These are phyloP conservation scores for Groenewaldozyma salmanticensis DNA, from an alignment of 805 yeast genomes.

Conservation along the genomic window DNA sequence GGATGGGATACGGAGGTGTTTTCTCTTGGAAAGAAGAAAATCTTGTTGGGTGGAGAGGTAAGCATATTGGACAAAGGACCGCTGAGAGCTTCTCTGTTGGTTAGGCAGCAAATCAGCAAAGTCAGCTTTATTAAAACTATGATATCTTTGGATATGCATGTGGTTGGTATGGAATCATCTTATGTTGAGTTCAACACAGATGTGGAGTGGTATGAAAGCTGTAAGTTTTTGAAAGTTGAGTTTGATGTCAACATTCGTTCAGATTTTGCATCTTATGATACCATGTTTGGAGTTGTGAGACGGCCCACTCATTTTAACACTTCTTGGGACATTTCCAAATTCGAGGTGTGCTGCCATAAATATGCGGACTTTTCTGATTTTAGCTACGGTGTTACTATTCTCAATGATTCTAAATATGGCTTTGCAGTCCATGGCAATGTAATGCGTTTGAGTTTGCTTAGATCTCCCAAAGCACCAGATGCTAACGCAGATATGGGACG, in stretches of 20 bases:
- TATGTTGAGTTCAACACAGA: slow-evolving; percentile 36
- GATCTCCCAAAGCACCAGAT: slow-evolving; percentile 84
- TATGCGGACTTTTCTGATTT: slow-evolving; percentile 69
- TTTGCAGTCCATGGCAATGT: slow-evolving; percentile 71
- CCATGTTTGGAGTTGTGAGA: slow-evolving; percentile 72
- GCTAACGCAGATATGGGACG: slow-evolving; percentile 75
- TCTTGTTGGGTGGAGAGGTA: slow-evolving; percentile 31
- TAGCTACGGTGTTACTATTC: slow-evolving; percentile 66
- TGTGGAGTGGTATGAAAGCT: slow-evolving; percentile 59
- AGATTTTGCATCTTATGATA: slow-evolving; percentile 66
- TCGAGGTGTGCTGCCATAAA: slow-evolving; percentile 80
- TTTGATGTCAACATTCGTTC: slow-evolving; percentile 66
- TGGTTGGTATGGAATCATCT: too few relatives aligned
- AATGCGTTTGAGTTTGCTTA: slow-evolving; percentile 63
- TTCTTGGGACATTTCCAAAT: slow-evolving; percentile 77
- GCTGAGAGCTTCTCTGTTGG: slow-evolving; percentile 50
- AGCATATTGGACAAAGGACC: slow-evolving; percentile 40
- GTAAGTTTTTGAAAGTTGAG: slow-evolving; percentile 70
- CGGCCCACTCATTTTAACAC: slow-evolving; percentile 82
- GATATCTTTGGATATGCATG: slow-evolving; percentile 59
- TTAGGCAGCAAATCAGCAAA: slow-evolving; percentile 49
- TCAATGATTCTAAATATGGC: slow-evolving; percentile 72
- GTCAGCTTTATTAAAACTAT: slow-evolving; percentile 51
- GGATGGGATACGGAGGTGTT: slow-evolving; percentile 97
- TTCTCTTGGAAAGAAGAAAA: slow-evolving; percentile 59